Evolutionary conservation across 177 flowering plant species (phyloP).

Genomic region (Vitis hybrid): DNA sequence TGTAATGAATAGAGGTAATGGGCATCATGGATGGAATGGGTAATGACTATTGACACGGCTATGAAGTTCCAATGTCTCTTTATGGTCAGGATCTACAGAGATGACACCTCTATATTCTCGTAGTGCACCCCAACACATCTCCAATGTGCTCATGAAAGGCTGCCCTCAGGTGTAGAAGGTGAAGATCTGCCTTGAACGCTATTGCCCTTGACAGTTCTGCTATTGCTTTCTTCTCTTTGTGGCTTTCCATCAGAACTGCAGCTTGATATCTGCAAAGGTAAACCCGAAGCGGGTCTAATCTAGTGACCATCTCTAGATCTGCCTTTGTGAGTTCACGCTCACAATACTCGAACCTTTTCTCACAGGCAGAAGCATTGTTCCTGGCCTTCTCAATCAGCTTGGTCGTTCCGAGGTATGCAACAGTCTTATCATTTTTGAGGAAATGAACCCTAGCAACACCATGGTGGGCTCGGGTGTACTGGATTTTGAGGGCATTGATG

Average conservation of each 20-base stretch:
- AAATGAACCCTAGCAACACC: conserved; percentile 95
- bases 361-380: conserved; percentile 95
- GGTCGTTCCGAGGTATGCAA: conserved; percentile 94
- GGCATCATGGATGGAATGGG: too few relatives aligned
- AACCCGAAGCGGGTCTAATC: conserved; percentile 87
- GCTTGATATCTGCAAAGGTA: conserved; percentile 98
- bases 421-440: conserved; percentile 65
- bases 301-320: conserved; percentile 91
- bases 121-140: too few relatives aligned
- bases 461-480: conserved; percentile 96
- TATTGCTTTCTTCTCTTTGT: too few relatives aligned
- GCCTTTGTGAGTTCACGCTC: conserved; percentile 87
- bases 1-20: too few relatives aligned
- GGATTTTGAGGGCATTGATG: conserved; percentile 82
- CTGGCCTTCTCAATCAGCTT: conserved; percentile 85
- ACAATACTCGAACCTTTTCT: conserved; percentile 97
- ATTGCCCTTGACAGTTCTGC: too few relatives aligned
- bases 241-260: conserved; percentile 54
- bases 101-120: too few relatives aligned
- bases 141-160: too few relatives aligned
- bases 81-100: too few relatives aligned
- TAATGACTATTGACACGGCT: too few relatives aligned
- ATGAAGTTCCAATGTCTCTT: too few relatives aligned
- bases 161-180: too few relatives aligned
- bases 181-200: too few relatives aligned